Base-by-base conservation (phyloP, 352 stramenopile species). In the Phytophthora capsici region DNA sequence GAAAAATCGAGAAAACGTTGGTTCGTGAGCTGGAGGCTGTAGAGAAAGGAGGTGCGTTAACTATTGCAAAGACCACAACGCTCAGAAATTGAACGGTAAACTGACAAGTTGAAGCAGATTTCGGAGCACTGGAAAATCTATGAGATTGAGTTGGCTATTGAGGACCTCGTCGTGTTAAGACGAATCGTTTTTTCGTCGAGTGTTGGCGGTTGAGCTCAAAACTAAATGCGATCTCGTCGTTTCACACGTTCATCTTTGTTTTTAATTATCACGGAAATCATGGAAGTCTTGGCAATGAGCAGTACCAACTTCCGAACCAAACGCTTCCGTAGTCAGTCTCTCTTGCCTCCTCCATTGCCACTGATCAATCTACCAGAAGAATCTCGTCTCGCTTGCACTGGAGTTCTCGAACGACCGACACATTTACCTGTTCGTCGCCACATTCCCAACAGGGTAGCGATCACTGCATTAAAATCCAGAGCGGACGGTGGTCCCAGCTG, bases 331-430 rank as follows among this genome's bases (percentile, higher is more conserved):
- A 73, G 25, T 19, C 59, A 72, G 22, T 63, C 49, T 13, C 34
- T 77, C n/a, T 58, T 88, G 16, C 81, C 84, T 14, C 81, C 81
- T 37, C 81, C 83, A 9, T 53, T 90, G 12, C 84, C 84, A 0
- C 69, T 90, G 6, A 89, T 90, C 60, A 65, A 81, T 30, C 45
- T 90, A 14, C 80, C 78, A 0, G 78, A 86, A 10, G 80, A 92
- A 53, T 54, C 62, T 5, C 73, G 71, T 3, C 57, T 76, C 2
- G 72, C 77, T 14, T 53, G 67, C 20, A 88, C 84, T 0, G 84
- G 84, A 0, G 43, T 84, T 1, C 52, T 77, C 4, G 57, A 75
- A 8, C 73, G 81, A 0, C 84, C 81, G 0, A 63, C 49, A 30
- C 69, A 88, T 28, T 52, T 92, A 12, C 80, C 80, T 13, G 62